Evolutionary conservation across 2,329 filamentous ascomycete species (phyloP).

Genomic region (Pseudogymnoascus sp.): DNA sequence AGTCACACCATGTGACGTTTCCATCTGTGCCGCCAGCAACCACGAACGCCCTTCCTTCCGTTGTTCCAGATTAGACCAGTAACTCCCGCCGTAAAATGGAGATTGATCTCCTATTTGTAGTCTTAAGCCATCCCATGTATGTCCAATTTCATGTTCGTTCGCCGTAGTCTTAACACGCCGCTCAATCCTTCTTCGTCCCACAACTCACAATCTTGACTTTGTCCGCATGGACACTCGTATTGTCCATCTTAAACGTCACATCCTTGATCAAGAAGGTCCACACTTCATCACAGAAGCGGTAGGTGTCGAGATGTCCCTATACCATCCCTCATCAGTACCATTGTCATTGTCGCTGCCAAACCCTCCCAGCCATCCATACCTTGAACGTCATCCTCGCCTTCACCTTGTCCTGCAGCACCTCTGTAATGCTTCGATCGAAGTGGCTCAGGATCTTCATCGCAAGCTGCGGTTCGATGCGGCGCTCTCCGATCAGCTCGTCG

Average conservation of each 20-base stretch:
- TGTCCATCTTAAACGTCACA: conserved; percentile 95
- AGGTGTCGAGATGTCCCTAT: conserved; percentile 92
- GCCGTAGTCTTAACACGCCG: too few species aligned
- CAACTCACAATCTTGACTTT: conserved; percentile 98
- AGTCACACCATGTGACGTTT: conserved; percentile 1
- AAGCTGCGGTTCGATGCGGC: conserved; percentile 92
- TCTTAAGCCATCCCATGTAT: background rate
- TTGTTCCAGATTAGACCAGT: background rate
- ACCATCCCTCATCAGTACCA: conserved; percentile 17
- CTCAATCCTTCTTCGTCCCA: conserved; percentile 43
- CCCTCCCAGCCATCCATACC: conserved; percentile 42
- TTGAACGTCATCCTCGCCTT: conserved; percentile 90
- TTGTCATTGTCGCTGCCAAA: background rate
- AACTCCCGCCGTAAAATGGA: background rate
- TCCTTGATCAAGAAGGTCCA: conserved; percentile 99
- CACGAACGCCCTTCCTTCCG: background rate
- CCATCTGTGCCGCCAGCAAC: background rate
- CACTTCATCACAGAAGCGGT: conserved; percentile 98
- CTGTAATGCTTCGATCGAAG: conserved; percentile 89
- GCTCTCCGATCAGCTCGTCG: conserved; percentile 89
- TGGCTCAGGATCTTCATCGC: conserved; percentile 97
- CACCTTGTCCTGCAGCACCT: conserved; percentile 85
- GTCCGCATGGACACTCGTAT: conserved; percentile 66
- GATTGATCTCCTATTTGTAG: background rate
- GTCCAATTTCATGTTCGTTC: background rate